These are phyloP conservation scores for Senna siamea DNA, from an alignment of 306 rosid genomes.

Conservation along the genomic window DNA sequence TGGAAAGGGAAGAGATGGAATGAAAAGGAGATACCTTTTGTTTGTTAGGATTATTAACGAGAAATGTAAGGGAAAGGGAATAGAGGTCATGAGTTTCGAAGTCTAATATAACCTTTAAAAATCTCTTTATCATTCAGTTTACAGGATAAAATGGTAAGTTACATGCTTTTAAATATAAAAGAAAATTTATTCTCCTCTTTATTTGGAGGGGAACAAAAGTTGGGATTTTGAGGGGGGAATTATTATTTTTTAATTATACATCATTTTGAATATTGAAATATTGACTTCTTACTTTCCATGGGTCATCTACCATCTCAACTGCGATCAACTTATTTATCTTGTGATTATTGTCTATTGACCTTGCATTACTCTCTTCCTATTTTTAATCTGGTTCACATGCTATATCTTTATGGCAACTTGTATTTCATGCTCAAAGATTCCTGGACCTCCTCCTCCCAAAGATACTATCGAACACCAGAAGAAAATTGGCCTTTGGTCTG, in stretches of 20 bases:
- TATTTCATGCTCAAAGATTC: slow-evolving; percentile 58
- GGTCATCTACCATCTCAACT: background rate
- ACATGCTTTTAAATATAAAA: background rate
- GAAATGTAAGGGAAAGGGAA: background rate
- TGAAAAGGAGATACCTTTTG: too few relatives aligned
- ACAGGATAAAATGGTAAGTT: background rate
- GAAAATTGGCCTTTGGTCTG: slow-evolving; percentile 69
- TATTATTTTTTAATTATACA: slow-evolving; percentile 10
- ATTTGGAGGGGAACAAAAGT: background rate
- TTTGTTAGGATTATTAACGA: background rate
- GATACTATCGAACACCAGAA: slow-evolving; percentile 68
- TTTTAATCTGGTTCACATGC: slow-evolving; percentile 12
- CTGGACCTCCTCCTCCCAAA: slow-evolving; percentile 70
- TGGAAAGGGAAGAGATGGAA: background rate
- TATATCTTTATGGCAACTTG: slow-evolving; percentile 8
- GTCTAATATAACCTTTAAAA: background rate
- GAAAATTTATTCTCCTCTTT: background rate
- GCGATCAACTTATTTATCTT: slow-evolving; percentile 15
- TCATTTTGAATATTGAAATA: slow-evolving; percentile 23
- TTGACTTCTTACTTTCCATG: slow-evolving; percentile 6
- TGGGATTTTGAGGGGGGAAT: background rate
- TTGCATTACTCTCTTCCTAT: background rate
- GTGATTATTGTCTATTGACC: slow-evolving; percentile 9
- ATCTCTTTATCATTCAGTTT: background rate
- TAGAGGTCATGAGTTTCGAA: background rate